Evolutionary conservation across 768 basidiomycete genomes (phyloP), one percentile per base, ranked within the genome.

Genomic region (Crepidotus variabilis): DNA sequence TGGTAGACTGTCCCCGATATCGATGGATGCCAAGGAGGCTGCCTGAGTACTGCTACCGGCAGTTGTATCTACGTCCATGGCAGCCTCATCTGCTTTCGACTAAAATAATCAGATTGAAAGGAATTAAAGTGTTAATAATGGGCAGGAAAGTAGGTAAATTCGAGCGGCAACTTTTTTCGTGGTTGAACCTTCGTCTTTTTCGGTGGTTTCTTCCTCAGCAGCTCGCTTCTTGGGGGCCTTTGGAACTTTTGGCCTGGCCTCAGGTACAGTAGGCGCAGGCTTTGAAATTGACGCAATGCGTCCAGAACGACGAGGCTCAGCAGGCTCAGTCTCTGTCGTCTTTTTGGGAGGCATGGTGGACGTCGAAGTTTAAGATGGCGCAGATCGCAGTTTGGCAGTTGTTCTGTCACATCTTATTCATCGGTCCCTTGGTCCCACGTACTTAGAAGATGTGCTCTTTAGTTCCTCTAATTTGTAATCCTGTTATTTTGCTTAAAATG

Each of bases 1-100:
- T 2, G 93, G 93, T 46, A 97, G 74, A 28, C 73, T 71, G 58
- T 88, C 91, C 6, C 94, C 95, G 33, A 92, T 73, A 58, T 89
- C 79, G 58, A 95, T 78, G 1, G 70, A 51, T 24, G 70, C 63
- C 28, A 76, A 62, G 14, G 64, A 62, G 6, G 62, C 43, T 14
- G 48, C 59, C 14, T 57, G 52, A 55, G 56, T 56, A 21, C 48
- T 57, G 22, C 49, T 61, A 28, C 63, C 63, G 47, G 65, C 64
- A 65, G 51, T 60, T 65, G 6, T 56, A 7, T 61, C 65, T 32
- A 68, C 67, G 13, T 69, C 69, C 35, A 55, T 67, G 16, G 56
- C 66, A 48, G 65, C 63, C 13, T 21, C 54, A 55, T 50, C 47
- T 51, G 55, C 34, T 47, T 61, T 39, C 11, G 61, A 53, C 51